Percentiles rank a stretch among this genome's conserved stretches.
phyloP scores from a whole-genome alignment of 371 early-diverging fungal species.

The Mucor sp. region DNA sequence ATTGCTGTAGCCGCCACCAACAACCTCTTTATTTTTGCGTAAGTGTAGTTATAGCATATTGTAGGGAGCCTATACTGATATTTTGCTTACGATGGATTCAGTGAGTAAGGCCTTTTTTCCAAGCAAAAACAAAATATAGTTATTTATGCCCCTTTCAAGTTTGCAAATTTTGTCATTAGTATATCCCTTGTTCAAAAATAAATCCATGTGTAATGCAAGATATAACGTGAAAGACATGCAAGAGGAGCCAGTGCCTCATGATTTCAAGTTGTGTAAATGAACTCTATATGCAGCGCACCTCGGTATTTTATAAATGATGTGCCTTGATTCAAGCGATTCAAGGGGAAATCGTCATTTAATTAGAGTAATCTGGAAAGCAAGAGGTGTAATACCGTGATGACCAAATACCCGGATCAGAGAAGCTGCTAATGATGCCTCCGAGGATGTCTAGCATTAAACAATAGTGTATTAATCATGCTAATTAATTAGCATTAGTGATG shows the following conservation, averaged over 20 bases:
- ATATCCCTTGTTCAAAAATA: not conserved
- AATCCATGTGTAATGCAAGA: no score
- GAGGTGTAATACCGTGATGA: no score
- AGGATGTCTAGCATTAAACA: not conserved
- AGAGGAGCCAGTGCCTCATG: no score
- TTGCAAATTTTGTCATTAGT: not conserved
- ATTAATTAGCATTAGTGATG: not conserved
- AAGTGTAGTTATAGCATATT: slow-evolving; percentile 7
- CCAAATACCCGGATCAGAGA: no score
- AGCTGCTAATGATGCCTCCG: not conserved
- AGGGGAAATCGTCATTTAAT: no score
- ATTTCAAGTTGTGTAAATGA: no score
- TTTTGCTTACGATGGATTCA: not conserved
- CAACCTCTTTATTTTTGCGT: slow-evolving; percentile 95
- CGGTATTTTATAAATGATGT: no score
- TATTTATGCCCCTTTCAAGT: not conserved
- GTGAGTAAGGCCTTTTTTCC: not conserved
- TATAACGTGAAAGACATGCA: no score
- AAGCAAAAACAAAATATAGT: not conserved
- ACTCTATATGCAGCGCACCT: no score
- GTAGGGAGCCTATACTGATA: not conserved
- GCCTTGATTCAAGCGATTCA: no score
- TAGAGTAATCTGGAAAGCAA: no score
- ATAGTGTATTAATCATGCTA: not conserved
- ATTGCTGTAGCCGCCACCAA: slow-evolving; percentile 97